A percentile compares a stretch with the other conserved stretches of the same genome.
These are phyloP conservation scores for Aureobasidium uvarum DNA, from an alignment of 2,329 filamentous ascomycete species.

Conservation along the genomic window DNA sequence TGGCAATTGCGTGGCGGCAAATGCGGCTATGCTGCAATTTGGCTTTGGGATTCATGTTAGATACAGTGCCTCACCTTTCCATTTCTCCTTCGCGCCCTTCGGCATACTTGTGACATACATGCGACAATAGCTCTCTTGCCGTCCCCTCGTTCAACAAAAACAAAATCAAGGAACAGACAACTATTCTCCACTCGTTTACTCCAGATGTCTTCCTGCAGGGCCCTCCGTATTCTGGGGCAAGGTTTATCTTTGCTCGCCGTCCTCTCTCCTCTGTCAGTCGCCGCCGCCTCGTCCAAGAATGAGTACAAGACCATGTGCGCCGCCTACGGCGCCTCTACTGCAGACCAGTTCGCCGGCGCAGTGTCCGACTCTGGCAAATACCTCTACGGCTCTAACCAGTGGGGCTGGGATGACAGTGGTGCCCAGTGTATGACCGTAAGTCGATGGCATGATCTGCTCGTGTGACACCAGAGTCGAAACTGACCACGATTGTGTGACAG, in stretches of 20 bases:
- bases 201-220: conserved; percentile 28
- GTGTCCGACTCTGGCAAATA: conserved; percentile 20
- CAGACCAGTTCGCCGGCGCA: conserved; percentile 18
- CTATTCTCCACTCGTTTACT: conserved; percentile 27
- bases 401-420: conserved; percentile 25
- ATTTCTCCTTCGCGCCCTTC: conserved; percentile 18
- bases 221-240: conserved; percentile 21
- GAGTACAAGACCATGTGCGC: conserved; percentile 16
- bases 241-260: conserved; percentile 21
- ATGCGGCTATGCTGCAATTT: conserved; percentile 24
- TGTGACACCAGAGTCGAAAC: conserved; percentile 14
- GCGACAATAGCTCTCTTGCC: conserved; percentile 24
- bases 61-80: conserved; percentile 21
- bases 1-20: conserved; percentile 9
- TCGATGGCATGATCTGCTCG: conserved; percentile 6
- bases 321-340: background rate
- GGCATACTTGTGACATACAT: conserved; percentile 25
- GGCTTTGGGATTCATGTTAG: conserved; percentile 17
- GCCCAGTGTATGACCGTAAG: conserved; percentile 26
- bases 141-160: conserved; percentile 25
- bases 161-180: conserved; percentile 8
- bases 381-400: conserved; percentile 23
- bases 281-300: conserved; percentile 2
- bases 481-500: conserved; percentile 9
- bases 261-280: conserved; percentile 18